Conservation (phyloP, 805 yeast genomes). For the Yamadazyma sp. region DNA sequence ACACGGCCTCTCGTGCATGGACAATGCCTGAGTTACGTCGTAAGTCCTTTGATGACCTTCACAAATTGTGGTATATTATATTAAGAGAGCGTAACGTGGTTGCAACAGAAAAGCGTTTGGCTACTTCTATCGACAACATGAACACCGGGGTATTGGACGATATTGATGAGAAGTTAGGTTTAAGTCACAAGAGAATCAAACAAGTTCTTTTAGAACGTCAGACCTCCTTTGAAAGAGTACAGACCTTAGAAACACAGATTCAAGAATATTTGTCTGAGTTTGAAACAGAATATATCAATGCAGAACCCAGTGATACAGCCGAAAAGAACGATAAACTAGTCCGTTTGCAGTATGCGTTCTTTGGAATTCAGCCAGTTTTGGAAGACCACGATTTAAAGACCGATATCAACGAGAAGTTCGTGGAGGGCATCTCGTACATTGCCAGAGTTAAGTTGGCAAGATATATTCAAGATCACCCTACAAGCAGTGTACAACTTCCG, state of each 20-base stretch:
- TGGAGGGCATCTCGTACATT: constrained; percentile 66
- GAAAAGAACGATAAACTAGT: constrained; percentile 68
- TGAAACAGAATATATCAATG: constrained; percentile 53
- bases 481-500: constrained; percentile 25
- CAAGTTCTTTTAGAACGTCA: constrained; percentile 87
- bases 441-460: constrained; percentile 64
- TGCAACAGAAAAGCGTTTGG: constrained; percentile 70
- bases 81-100: constrained; percentile 79
- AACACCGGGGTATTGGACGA: constrained; percentile 39
- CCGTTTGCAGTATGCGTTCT: constrained; percentile 78
- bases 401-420: constrained; percentile 48
- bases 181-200: constrained; percentile 58
- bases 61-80: constrained; percentile 85
- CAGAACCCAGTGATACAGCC: constrained; percentile 50
- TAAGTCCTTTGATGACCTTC: constrained; percentile 89
- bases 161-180: constrained; percentile 37
- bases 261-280: constrained; percentile 56
- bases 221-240: constrained; percentile 62
- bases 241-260: constrained; percentile 45
- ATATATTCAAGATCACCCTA: constrained; percentile 25
- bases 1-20: constrained; percentile 73
- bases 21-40: constrained; percentile 82
- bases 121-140: constrained; percentile 27
- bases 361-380: constrained; percentile 75
- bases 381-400: constrained; percentile 55